Base-by-base conservation (phyloP, 495 filamentous ascomycete species). In the Parathielavia appendiculata region DNA sequence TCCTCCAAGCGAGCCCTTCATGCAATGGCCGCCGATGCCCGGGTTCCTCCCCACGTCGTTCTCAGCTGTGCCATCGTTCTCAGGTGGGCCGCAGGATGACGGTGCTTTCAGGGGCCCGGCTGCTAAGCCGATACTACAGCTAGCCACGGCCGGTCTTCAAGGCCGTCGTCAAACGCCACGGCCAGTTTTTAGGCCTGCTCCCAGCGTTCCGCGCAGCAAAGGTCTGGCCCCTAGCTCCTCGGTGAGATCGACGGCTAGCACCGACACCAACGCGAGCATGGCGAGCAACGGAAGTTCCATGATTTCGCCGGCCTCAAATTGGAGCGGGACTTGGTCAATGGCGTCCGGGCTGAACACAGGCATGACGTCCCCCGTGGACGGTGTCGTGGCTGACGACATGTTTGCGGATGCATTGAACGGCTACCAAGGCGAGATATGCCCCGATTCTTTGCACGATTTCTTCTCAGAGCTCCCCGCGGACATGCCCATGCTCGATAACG, bases 381-480 rank as follows among this genome's bases (percentile, higher is more conserved):
- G 59, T 0, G 22, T 69, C 38, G 26, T 63, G 19, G 36, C 59
- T 5, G 63, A 64, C 41, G 61, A 64, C 20, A 39, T 60, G 32
- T 69, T 70, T 43, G 58, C 63, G 9, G 63, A 67, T 10, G 46
- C 51, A 10, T 38, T 46, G 38, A 43, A 55, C 32, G n/a, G 17
- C 10, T 57, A 55, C 46, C 41, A 61, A 57, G 40, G 64, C 56
- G 51, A 62, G 11, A 20, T 36, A 4, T 65, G 58, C 52, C 49
- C 58, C 41, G 43, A 57, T 12, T 56, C 50, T 26, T 38, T 62
- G 23, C 61, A 67, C 35, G 62, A 64, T 51, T 63, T 70, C 51
- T 65, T 68, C 47, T 68, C 67, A 14, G 76, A 77, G 54, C 63
- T 77, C 6, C 73, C 72, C 3, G 72, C 66, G 2, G 71, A 74